Evolutionary conservation across 345 rosid species (phyloP).

Genomic region (Eucalyptus erythrocorys): DNA sequence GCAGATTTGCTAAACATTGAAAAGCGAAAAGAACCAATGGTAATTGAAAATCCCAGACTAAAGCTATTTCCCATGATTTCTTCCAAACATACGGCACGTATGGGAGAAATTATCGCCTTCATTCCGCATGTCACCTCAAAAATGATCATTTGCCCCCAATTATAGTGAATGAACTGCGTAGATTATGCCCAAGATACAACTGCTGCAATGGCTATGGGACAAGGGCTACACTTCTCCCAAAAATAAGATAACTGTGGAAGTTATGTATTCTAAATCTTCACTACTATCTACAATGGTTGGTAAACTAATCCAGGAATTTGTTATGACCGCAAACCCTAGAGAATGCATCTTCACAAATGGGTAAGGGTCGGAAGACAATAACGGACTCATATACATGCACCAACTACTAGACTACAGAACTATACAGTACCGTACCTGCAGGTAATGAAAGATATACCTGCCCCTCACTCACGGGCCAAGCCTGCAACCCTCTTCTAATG

Average conservation of each 20-base stretch:
- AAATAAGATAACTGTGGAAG: neutral
- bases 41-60: too few relatives aligned
- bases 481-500: conserved; percentile 87
- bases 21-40: too few relatives aligned
- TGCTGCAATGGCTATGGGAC: neutral
- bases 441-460: conserved; percentile 36
- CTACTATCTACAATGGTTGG: neutral
- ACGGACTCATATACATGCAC: neutral
- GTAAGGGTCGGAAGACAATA: neutral
- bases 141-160: neutral
- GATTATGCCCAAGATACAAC: neutral
- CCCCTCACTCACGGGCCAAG: conserved; percentile 87
- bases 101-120: neutral
- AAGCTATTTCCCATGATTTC: too few relatives aligned
- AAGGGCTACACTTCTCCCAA: neutral
- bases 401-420: neutral
- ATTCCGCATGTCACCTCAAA: neutral
- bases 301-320: neutral
- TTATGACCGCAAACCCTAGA: neutral
- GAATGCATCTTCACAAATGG: neutral
- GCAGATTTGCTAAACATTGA: too few relatives aligned
- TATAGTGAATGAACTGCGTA: neutral
- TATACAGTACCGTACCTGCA: neutral
- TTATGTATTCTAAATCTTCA: neutral
- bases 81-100: neutral